Evolutionary conservation across 2,329 filamentous ascomycete species (phyloP).

Genomic region (Diaporthe citri): DNA sequence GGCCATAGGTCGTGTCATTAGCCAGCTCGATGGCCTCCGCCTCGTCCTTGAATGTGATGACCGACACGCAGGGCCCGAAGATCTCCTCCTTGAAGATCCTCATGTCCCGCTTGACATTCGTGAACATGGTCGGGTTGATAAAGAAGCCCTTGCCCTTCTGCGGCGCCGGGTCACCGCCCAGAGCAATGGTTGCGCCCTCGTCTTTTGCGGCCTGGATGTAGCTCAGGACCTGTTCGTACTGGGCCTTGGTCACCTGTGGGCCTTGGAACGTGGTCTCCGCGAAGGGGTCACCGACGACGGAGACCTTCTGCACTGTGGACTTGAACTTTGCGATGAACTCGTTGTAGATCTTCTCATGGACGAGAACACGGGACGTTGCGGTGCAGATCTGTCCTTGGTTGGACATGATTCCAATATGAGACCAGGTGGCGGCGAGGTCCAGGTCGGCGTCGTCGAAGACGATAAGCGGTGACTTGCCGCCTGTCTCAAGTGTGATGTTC

Average conservation of each 20-base stretch:
- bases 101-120: conserved; percentile 51
- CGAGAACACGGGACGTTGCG: conserved; percentile 70
- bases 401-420: conserved; percentile 61
- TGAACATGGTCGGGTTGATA: conserved; percentile 52
- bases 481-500: conserved; percentile 73
- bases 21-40: conserved; percentile 53
- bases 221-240: conserved; percentile 75
- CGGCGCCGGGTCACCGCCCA: conserved; percentile 69
- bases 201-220: conserved; percentile 77
- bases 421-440: conserved; percentile 71
- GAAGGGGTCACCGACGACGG: conserved; percentile 76
- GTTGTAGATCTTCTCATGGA: conserved; percentile 70
- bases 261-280: conserved; percentile 76
- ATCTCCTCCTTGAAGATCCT: conserved; percentile 53
- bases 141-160: conserved; percentile 62
- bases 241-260: conserved; percentile 75
- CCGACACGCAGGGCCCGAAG: conserved; percentile 52
- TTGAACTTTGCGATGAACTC: conserved; percentile 74
- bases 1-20: conserved; percentile 66
- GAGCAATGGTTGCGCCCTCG: conserved; percentile 72
- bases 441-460: conserved; percentile 74
- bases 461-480: conserved; percentile 71
- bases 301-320: conserved; percentile 66
- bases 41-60: conserved; percentile 52
- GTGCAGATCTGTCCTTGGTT: conserved; percentile 74